These are phyloP conservation scores for Epichloe coenophiala DNA, from an alignment of 2,329 filamentous ascomycete genomes.

Conservation along the genomic window DNA sequence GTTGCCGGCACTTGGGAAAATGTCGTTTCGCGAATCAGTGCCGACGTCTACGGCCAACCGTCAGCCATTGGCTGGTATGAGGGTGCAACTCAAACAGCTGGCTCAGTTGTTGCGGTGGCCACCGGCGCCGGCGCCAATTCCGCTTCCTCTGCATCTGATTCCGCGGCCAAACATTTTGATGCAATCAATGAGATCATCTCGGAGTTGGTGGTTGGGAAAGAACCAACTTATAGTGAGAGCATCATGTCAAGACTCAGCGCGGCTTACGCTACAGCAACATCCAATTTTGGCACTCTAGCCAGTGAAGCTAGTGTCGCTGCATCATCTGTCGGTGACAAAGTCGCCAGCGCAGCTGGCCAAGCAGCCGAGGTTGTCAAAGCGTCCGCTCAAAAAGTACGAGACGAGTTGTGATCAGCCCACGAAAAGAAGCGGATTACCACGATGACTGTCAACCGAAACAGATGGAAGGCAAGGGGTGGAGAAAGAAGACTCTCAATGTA, in stretches of 20 bases:
- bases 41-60: constrained; percentile 58
- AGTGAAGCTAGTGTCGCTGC: constrained; percentile 21
- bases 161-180: constrained; percentile 50
- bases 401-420: constrained; percentile 27
- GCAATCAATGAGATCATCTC: constrained; percentile 60
- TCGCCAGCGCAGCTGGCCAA: constrained; percentile 24
- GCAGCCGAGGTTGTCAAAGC: constrained; percentile 31
- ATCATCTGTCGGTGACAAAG: constrained; percentile 21
- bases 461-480: not conserved
- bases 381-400: constrained; percentile 20
- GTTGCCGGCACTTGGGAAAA: constrained; percentile 27
- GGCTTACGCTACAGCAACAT: constrained; percentile 55
- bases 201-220: constrained; percentile 63
- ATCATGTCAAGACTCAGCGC: constrained; percentile 59
- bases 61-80: constrained; percentile 42
- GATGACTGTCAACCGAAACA: not conserved
- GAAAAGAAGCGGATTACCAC: no score
- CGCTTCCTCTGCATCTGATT: constrained; percentile 41
- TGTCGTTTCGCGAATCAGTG: constrained; percentile 48
- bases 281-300: constrained; percentile 34
- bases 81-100: constrained; percentile 31
- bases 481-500: not conserved
- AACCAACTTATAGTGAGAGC: constrained; percentile 70
- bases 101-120: constrained; percentile 46
- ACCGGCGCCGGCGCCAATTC: constrained; percentile 30